Conservation (phyloP, 1,139 yeast species). For the Saccharomyces uvarum region DNA sequence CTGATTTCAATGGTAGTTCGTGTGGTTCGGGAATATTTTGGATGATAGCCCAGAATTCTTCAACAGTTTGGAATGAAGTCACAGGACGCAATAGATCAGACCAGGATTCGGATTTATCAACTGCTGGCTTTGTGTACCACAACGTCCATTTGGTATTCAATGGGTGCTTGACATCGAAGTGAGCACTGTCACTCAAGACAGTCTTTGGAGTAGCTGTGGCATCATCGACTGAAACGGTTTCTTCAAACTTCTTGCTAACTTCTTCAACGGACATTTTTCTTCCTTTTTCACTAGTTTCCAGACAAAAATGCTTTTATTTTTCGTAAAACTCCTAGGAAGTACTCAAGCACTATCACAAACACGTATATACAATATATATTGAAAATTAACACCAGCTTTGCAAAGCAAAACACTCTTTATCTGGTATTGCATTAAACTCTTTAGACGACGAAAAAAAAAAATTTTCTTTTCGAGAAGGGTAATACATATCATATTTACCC, state of each 20-base stretch:
- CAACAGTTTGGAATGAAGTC: slow-evolving; percentile 84
- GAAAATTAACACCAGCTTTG: background rate
- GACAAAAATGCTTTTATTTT: slow-evolving; percentile 1
- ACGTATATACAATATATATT: background rate
- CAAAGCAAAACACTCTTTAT: background rate
- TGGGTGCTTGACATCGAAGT: slow-evolving; percentile 58
- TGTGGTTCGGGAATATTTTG: slow-evolving; percentile 90
- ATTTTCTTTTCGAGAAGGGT: background rate
- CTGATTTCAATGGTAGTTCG: slow-evolving; percentile 86
- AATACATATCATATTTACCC: background rate
- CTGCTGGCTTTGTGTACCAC: slow-evolving; percentile 95
- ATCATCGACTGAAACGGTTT: slow-evolving; percentile 22
- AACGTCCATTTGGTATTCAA: slow-evolving; percentile 90
- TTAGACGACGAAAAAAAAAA: background rate
- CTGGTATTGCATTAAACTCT: background rate
- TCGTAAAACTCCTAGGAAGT: slow-evolving; percentile 4
- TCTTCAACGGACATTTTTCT: slow-evolving; percentile 32
- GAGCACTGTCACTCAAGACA: slow-evolving; percentile 26
- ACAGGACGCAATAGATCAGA: slow-evolving; percentile 88
- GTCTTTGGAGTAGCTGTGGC: slow-evolving; percentile 20
- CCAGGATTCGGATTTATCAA: slow-evolving; percentile 79
- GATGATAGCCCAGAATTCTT: slow-evolving; percentile 97
- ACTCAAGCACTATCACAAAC: slow-evolving; percentile 1
- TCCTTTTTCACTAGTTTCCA: slow-evolving; percentile 2
- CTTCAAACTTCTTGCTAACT: slow-evolving; percentile 30